Base-by-base conservation (phyloP, 2,329 filamentous ascomycete genomes). In the Sporothrix curviconia region DNA sequence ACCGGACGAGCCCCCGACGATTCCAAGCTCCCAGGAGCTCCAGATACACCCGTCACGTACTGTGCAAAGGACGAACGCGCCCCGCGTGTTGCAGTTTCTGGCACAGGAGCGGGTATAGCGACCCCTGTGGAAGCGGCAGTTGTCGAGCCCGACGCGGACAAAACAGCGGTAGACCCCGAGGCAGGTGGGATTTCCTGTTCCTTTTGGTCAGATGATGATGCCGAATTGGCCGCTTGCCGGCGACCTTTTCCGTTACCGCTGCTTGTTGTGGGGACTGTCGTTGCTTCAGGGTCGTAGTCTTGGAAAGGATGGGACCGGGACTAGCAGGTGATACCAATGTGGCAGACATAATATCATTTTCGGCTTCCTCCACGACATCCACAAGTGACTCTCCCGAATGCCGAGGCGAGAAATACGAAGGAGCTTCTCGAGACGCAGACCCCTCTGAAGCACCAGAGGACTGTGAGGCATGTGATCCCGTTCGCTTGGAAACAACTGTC, bases 381-480 rank as follows among this genome's bases (percentile, higher is more conserved):
- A 46, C 30, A 36, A 55, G 34, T 1, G 44, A 15, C 36, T 59
- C 40, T 36, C 36, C 53, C 2, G 56, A 57, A 34, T 42, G 42
- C 9, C 40, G 53, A 0, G 58, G 36, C 5, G 50, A 9, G 19
- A 32, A 25, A 3, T 42, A 49, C 1, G 51, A 30, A 1, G 28
- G n/a, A 11, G 14, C n/a, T 59, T 56, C 64, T 59, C 47, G 62
- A 56, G 36, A 60, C 44, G n/a, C 62, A 4, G 30, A 63, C 30
- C 60, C 56, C 12, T 75, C 72, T 15, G 71, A 69, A 12, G 64
- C 68, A 7, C 67, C 65, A 3, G 76, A 74, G 7, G 74, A 72
- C 56, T 78, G 79, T 1, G 78, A 80, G 61, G 76, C 80, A 37
- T 78, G 79, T 1, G 79, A 80, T 61, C 76, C 80, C 37, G 71